Evolutionary conservation across 768 basidiomycete species (phyloP), one percentile per base, ranked within the genome.

Genomic region (Leucosporidium yakuticum): DNA sequence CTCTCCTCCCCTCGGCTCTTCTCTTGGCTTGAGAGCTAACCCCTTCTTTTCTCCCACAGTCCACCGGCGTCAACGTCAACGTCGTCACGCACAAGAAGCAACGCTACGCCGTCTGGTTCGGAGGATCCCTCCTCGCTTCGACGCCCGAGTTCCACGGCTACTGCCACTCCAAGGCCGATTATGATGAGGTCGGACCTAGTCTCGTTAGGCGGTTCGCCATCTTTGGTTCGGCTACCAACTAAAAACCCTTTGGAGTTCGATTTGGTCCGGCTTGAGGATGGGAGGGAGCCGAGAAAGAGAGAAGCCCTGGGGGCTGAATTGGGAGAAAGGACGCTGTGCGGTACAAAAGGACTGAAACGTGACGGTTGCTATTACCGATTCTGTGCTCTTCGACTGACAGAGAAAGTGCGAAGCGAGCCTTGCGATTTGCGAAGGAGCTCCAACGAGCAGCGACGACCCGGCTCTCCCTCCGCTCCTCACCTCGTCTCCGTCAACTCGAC

Each of bases 21-120:
- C 12, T 23, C 32, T 29, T 53, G n/a, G 25, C n/a, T n/a, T n/a
- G n/a, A n/a, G n/a, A n/a, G n/a, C 39, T 36, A 29, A 8, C 8
- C 14, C 62, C 55, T 29, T 32, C 58, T 60, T 39, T 25, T 60
- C 65, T 12, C 19, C 32, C 25, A 29, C 69, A 96, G 91, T 97
- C 94, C 12, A 90, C 91, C 31, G 95, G 96, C 31, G 90, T 98
- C 27, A 95, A 97, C 62, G 94, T 98, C 70, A 94, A 99, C 69
- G 95, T 99, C 76, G 96, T 98, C 77, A 90, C 89, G 14, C 96
- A 99, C 84, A 97, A 97, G 81, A 88, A 91, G 66, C 95, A 98
- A 82, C 84, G 93, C 84, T 93, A 79, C 76, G 96, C 96, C 25
- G 96, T 98, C 36, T 99, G 96, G 96, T 98, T 90, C 75, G 96